phyloP scores from a whole-genome alignment of 2,329 filamentous ascomycete genomes.

The Aspergillus sp. region DNA sequence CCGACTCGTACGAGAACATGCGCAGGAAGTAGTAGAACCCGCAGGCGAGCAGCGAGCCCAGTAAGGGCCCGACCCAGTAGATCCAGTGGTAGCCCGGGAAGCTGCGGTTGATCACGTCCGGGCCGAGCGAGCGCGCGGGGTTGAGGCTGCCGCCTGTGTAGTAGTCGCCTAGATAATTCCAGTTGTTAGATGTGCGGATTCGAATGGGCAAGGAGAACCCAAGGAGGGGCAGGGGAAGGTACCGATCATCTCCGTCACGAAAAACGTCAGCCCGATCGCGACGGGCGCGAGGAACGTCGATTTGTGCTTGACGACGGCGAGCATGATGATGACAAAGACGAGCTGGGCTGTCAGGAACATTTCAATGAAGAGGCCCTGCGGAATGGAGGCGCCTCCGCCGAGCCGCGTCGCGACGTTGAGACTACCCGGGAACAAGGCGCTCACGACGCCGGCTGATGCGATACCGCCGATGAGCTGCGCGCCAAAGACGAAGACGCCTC shows the following conservation, averaged over 20 bases:
- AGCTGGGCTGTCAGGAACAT: slow-evolving; percentile 68
- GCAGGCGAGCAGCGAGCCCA: slow-evolving; percentile 53
- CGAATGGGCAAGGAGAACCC: no score
- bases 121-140: slow-evolving; percentile 54
- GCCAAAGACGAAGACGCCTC: slow-evolving; percentile 57
- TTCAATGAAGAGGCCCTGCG: slow-evolving; percentile 69
- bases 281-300: slow-evolving; percentile 73
- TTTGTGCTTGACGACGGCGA: slow-evolving; percentile 74
- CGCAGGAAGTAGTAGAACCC: slow-evolving; percentile 56
- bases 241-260: slow-evolving; percentile 63
- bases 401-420: slow-evolving; percentile 63
- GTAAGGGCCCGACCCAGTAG: slow-evolving; percentile 54
- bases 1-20: slow-evolving; percentile 48
- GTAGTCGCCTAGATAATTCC: slow-evolving; percentile 51
- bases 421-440: slow-evolving; percentile 62
- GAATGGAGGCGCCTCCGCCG: slow-evolving; percentile 54
- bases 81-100: slow-evolving; percentile 57
- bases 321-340: slow-evolving; percentile 69
- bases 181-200: no score
- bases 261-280: slow-evolving; percentile 72
- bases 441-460: slow-evolving; percentile 61
- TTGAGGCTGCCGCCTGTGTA: slow-evolving; percentile 56
- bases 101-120: slow-evolving; percentile 49
- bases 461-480: slow-evolving; percentile 65
- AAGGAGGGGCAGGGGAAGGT: no score